phyloP scores from a whole-genome alignment of 108 stramenopile species.

The Nitzschia palea region DNA sequence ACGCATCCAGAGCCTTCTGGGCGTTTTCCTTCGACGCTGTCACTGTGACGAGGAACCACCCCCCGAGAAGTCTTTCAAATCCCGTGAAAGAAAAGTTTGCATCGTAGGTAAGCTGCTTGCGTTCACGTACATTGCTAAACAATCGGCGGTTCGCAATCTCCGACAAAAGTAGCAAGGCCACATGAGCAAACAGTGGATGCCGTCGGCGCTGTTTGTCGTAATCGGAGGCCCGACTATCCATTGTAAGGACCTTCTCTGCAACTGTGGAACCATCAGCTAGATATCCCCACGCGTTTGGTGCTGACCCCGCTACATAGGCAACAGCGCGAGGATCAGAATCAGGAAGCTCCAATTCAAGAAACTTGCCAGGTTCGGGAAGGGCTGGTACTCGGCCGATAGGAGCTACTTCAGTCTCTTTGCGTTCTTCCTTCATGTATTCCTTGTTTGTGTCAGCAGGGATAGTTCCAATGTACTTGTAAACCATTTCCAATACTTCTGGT shows the following conservation, averaged over 20 bases:
- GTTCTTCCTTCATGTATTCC: constrained; percentile 50
- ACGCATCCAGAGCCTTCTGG: constrained; percentile 88
- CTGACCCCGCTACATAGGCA: constrained; percentile 91
- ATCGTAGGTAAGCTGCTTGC: constrained; percentile 96
- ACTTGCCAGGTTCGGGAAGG: constrained; percentile 60
- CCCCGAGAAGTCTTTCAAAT: constrained; percentile 90
- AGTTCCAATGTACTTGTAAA: constrained; percentile 93
- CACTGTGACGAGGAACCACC: constrained; percentile 95
- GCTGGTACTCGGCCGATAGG: constrained; percentile 52
- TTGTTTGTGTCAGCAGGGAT: constrained; percentile 80
- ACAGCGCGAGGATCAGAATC: constrained; percentile 96
- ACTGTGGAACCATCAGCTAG: constrained; percentile 83
- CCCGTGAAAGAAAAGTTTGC: constrained; percentile 94
- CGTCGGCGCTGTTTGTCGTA: constrained; percentile 79
- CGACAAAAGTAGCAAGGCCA: constrained; percentile 80
- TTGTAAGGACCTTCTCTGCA: constrained; percentile 53
- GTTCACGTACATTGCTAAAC: constrained; percentile 92
- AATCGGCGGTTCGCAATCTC: constrained; percentile 93
- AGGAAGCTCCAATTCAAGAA: constrained; percentile 87
- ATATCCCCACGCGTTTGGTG: constrained; percentile 93
- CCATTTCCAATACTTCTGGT: constrained; percentile 87
- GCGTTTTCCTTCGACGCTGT: constrained; percentile 96
- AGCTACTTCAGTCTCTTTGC: constrained; percentile 6
- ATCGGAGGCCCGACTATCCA: constrained; percentile 73
- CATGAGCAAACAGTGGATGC: constrained; percentile 89